Conservation (phyloP, 805 yeast genomes). For the Wickerhamiella nectarea region DNA sequence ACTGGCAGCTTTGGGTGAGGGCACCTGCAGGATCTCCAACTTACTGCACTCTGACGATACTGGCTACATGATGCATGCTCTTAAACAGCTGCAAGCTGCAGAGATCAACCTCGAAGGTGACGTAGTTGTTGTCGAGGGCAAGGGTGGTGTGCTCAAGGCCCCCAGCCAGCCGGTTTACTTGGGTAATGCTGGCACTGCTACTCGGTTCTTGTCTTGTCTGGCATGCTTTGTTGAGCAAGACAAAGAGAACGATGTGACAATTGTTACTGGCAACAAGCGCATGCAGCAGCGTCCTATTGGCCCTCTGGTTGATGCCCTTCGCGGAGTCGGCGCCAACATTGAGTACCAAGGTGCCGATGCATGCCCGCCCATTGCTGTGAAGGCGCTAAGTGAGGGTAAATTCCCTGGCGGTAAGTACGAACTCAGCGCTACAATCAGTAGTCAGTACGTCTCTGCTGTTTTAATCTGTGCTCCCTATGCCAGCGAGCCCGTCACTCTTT, state of each 20-base stretch:
- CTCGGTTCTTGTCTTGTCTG: constrained; percentile 83
- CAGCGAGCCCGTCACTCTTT: constrained; percentile 66
- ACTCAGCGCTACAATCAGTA: constrained; percentile 88
- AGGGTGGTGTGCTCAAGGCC: constrained; percentile 56
- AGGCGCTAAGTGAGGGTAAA: constrained; percentile 40
- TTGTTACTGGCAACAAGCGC: constrained; percentile 84
- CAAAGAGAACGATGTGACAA: constrained; percentile 30
- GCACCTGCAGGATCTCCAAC: constrained; percentile 70
- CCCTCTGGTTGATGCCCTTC: constrained; percentile 83
- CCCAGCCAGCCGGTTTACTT: constrained; percentile 59
- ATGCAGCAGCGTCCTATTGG: constrained; percentile 98
- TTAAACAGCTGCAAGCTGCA: constrained; percentile 68
- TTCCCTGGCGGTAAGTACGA: constrained; percentile 86
- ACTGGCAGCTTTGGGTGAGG: constrained; percentile 81
- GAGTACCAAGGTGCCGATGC: constrained; percentile 62
- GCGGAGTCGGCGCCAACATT: constrained; percentile 62
- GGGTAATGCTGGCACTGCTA: constrained; percentile 98
- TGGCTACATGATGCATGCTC: constrained; percentile 84
- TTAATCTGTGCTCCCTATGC: constrained; percentile 98
- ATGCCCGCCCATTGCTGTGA: constrained; percentile 68
- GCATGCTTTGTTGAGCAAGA: constrained; percentile 64
- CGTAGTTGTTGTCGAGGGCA: constrained; percentile 69
- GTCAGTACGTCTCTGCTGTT: constrained; percentile 92
- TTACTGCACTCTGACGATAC: constrained; percentile 93
- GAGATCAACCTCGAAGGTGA: constrained; percentile 77